phyloP scores from a whole-genome alignment of 2,329 filamentous ascomycete genomes.

The Monilinia polystroma region DNA sequence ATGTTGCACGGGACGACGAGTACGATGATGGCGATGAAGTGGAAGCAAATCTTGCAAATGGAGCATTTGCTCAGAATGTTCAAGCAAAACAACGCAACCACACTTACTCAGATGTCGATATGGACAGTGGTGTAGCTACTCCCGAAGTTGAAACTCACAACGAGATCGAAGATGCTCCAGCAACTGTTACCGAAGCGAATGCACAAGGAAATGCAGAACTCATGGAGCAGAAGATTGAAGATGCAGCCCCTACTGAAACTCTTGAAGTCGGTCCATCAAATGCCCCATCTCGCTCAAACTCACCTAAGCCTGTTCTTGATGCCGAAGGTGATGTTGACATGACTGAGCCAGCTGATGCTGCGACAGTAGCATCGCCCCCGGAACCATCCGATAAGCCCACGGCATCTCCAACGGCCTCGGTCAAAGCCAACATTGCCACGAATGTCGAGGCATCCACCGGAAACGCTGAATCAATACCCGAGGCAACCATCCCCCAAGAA shows the following conservation, averaged over 20 bases:
- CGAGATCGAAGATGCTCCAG: conserved; percentile 34
- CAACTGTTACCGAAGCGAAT: conserved; percentile 35
- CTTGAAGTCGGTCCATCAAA: conserved; percentile 37
- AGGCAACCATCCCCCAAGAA: conserved; percentile 39
- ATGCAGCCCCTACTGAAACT: conserved; percentile 21
- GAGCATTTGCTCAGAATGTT: conserved; percentile 53
- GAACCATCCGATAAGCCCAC: conserved; percentile 19
- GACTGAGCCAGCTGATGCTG: conserved; percentile 30
- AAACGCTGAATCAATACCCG: conserved; percentile 28
- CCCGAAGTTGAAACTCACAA: conserved; percentile 34
- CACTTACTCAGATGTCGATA: conserved; percentile 51
- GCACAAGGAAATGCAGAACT: conserved; percentile 39
- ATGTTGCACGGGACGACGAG: conserved; percentile 73
- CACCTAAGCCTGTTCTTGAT: conserved; percentile 34
- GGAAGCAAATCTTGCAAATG: conserved; percentile 71
- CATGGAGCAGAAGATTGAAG: conserved; percentile 38
- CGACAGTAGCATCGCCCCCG: conserved; percentile 12
- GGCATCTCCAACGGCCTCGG: conserved; percentile 18
- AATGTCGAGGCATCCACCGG: conserved; percentile 15
- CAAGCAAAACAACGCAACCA: conserved; percentile 56
- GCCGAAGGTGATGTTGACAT: conserved; percentile 41
- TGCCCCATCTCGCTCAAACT: conserved; percentile 36
- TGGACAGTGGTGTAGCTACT: conserved; percentile 51
- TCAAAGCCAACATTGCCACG: conserved; percentile 11
- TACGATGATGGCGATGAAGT: conserved; percentile 89